Conservation (phyloP, 1,139 yeast genomes). For the Pneumocystis oryctolagi region DNA sequence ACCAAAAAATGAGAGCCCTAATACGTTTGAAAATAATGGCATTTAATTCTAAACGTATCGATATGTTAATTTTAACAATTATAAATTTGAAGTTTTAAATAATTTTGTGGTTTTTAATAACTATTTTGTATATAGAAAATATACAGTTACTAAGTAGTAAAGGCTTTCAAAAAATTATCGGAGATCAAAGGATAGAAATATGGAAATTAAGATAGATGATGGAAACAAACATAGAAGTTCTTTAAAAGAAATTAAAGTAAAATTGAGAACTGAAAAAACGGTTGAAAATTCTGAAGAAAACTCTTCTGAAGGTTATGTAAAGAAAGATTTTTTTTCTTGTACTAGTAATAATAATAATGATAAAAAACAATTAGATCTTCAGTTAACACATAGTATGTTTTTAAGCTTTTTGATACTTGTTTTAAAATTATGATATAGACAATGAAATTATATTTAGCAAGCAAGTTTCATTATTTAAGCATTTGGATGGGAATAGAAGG, state of each 20-base stretch:
- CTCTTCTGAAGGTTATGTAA: background rate
- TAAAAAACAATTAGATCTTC: conserved; percentile 32
- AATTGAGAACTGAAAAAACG: background rate
- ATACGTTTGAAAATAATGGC: background rate
- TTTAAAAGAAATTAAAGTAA: background rate
- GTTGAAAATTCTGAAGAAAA: background rate
- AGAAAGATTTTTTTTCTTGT: background rate
- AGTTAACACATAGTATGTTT: conserved; percentile 41
- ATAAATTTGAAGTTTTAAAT: background rate
- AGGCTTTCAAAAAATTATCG: background rate
- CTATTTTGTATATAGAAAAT: background rate
- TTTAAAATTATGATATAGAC: conserved; percentile 25
- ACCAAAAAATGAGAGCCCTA: background rate
- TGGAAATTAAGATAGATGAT: background rate
- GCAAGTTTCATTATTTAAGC: conserved; percentile 53
- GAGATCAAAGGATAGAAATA: background rate
- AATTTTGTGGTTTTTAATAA: background rate
- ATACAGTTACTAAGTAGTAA: background rate
- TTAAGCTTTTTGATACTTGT: conserved; percentile 27
- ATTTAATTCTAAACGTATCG: background rate
- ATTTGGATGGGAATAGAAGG: conserved; percentile 46
- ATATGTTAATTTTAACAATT: background rate
- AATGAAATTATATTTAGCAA: conserved; percentile 25
- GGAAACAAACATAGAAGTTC: background rate
- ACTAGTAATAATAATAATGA: conserved; percentile 20